Conservation (phyloP, 345 rosid species). For the Gynandropsis gynandra region DNA sequence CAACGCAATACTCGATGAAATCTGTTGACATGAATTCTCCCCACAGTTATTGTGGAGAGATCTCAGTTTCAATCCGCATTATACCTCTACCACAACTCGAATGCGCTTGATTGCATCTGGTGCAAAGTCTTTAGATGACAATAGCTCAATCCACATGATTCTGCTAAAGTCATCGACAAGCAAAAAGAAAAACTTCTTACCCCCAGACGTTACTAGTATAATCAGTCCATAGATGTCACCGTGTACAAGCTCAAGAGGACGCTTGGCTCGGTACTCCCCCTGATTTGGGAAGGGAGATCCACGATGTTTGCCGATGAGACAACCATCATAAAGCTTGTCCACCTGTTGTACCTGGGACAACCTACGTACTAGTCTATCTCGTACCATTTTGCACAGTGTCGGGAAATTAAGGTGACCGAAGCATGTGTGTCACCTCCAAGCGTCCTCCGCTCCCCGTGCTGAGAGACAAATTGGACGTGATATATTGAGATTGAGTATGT, state of each 20-base stretch:
- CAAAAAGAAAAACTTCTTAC: not conserved
- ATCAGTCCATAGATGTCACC: not conserved
- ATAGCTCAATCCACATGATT: not conserved
- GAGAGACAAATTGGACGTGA: no score
- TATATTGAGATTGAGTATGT: no score
- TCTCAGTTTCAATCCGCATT: not conserved
- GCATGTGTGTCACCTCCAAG: no score
- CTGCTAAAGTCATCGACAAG: not conserved
- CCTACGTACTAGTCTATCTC: no score
- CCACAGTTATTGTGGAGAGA: not conserved
- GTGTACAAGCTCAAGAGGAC: not conserved
- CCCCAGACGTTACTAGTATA: not conserved
- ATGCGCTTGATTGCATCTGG: not conserved
- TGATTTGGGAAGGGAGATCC: no score
- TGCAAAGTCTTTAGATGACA: not conserved
- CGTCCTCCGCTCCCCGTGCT: no score
- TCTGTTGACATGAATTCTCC: constrained; percentile 1
- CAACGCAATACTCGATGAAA: not conserved
- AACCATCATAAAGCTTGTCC: no score
- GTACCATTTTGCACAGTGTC: no score
- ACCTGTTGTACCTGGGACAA: no score
- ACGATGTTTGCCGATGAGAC: no score
- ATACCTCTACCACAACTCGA: not conserved
- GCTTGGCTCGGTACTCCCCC: no score
- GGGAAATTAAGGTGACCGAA: no score